Evolutionary conservation across 768 basidiomycete species (phyloP).

Genomic region (Trametes sanguinea): DNA sequence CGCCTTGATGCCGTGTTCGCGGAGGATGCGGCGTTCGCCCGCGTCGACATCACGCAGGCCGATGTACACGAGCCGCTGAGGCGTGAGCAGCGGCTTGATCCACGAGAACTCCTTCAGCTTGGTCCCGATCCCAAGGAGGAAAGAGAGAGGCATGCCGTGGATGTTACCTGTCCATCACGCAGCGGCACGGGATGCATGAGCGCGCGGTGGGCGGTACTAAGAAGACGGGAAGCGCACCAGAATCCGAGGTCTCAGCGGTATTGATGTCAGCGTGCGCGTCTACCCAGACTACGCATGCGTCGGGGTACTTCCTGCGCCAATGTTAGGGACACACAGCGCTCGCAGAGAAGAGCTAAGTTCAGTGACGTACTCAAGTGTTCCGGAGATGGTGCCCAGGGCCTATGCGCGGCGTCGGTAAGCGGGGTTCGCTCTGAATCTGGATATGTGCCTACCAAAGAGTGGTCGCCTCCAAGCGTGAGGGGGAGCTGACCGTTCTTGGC

Average conservation of each 20-base stretch:
- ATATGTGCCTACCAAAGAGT: slow-evolving; percentile 70
- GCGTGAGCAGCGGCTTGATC: slow-evolving; percentile 64
- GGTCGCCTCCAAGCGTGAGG: slow-evolving; percentile 93
- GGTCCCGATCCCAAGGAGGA: slow-evolving; percentile 62
- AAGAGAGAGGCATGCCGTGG: slow-evolving; percentile 97
- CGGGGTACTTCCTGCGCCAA: slow-evolving; percentile 59
- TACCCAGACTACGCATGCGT: slow-evolving; percentile 91
- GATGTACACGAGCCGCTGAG: slow-evolving; percentile 87
- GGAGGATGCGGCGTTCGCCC: slow-evolving; percentile 86
- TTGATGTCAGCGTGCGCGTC: slow-evolving; percentile 99
- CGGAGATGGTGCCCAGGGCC: slow-evolving; percentile 94
- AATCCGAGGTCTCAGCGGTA: slow-evolving; percentile 77
- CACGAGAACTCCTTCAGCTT: slow-evolving; percentile 51
- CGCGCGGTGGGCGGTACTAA: neutral
- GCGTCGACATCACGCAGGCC: slow-evolving; percentile 92
- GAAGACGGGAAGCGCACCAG: slow-evolving; percentile 46
- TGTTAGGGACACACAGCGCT: neutral
- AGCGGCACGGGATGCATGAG: neutral
- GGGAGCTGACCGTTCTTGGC: slow-evolving; percentile 79
- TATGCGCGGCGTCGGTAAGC: slow-evolving; percentile 27
- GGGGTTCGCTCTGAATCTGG: slow-evolving; percentile 1
- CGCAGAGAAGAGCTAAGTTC: neutral
- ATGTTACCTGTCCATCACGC: slow-evolving; percentile 68
- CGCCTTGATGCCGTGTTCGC: slow-evolving; percentile 77
- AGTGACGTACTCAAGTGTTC: slow-evolving; percentile 67